Evolutionary conservation across 75 land plant genomes (phyloP), one percentile per base, ranked within the genome.

Genomic region (Cunninghamia lanceolata): DNA sequence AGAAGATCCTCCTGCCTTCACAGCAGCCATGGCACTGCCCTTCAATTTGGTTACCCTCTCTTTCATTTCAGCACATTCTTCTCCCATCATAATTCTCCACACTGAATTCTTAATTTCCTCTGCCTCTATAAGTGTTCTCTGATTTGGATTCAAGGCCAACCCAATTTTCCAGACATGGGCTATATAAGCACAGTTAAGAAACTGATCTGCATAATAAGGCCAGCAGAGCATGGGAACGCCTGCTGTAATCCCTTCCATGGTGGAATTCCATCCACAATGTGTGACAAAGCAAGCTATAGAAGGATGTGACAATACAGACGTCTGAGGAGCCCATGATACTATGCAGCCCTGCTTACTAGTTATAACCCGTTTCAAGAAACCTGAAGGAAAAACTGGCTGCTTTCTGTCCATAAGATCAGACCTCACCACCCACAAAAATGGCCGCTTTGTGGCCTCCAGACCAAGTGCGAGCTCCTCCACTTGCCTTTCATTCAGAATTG

Each of bases 191-290:
- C 34, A 50, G 70, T 83, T 83, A 13, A 54, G 40, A 54, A 83
- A 83, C 36, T 83, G 84, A 47, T 83, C 84, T 34, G 38, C 68
- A 34, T 21, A 34, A 28, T 34, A 28, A 83, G 84, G 84, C 70
- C 84, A 83, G 68, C 84, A 83, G 32, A 83, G 15, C 82, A 80
- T 40, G 82, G 46, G 82, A 0, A 85, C 85, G 4, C 85, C 85
- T 80, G 82, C 42, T 21, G 80, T 42, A 8, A 85, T 66, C 46
- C 47, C 39, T 82, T 89, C 89, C 59, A 89, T 21, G 8, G 84
- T 52, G 28, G 90, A 89, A 63, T 89, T 89, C 90, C 89, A 89
- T 46, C 90, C 90, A 17, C 90, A 87, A 63, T 89, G 90, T 6
- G 85, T 89, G 85, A 89, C 32, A 45, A 87, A 89, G 19, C 68